Conservation (phyloP, 2,329 filamentous ascomycete species). For the Neonectria ditissima region DNA sequence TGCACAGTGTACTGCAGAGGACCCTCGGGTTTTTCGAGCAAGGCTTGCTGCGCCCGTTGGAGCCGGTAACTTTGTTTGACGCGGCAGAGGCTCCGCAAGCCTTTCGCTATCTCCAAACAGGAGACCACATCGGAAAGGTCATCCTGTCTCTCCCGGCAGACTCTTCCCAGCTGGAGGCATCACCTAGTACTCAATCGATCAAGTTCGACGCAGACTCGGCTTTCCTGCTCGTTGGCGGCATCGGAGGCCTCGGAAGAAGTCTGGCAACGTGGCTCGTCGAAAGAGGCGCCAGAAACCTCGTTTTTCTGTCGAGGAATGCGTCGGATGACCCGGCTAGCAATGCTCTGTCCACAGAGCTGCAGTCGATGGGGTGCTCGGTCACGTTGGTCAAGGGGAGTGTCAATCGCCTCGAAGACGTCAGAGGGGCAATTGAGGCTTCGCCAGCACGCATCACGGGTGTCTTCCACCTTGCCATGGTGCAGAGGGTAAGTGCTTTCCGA, state of each 20-base stretch:
- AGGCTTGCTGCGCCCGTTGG: conserved; percentile 8
- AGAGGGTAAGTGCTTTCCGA: conserved; percentile 25
- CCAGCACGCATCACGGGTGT: conserved; percentile 39
- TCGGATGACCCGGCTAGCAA: conserved; percentile 24
- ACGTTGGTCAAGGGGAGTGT: conserved; percentile 15
- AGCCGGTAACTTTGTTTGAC: conserved; percentile 17
- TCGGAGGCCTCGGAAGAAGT: conserved; percentile 39
- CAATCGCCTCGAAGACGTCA: conserved; percentile 23
- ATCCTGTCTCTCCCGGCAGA: conserved; percentile 3
- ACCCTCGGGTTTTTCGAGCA: conserved; percentile 22
- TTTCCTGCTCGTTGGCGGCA: conserved; percentile 43
- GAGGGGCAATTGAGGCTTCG: conserved; percentile 17
- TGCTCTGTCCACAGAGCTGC: conserved; percentile 24
- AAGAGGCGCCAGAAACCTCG: conserved; percentile 41
- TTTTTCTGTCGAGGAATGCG: conserved; percentile 47
- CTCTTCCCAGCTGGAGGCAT: background rate
- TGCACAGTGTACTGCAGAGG: conserved; percentile 19
- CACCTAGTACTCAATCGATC: background rate
- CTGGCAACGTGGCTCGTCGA: conserved; percentile 37
- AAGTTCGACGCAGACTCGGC: conserved; percentile 8
- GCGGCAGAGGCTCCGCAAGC: conserved; percentile 16
- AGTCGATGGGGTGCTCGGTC: conserved; percentile 27
- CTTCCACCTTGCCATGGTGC: conserved; percentile 47
- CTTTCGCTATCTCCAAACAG: conserved; percentile 35
- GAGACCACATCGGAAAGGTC: conserved; percentile 25